Base-by-base conservation (phyloP, 75 land plant genomes). In the Picea glauca region DNA sequence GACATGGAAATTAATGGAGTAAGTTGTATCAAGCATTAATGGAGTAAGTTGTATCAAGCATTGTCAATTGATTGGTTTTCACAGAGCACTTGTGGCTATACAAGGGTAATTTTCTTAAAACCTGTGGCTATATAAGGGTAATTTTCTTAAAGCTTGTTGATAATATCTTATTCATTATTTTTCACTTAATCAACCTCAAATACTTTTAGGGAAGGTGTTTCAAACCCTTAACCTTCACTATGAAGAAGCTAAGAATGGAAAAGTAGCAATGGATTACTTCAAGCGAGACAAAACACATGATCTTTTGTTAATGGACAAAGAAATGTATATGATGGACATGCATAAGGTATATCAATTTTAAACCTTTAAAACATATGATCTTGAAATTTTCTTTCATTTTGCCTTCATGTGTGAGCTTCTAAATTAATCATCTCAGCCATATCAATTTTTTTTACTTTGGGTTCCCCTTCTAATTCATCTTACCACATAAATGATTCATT, bases 261-360 rank as follows among this genome's bases (percentile, higher is more conserved):
- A 87, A 58, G 62, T 82, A 60, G 91, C 91, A 13, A 90, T 89
- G 12, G 90, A 89, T 32, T 74, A 81, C 21, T 73, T 81, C 77
- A 81, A 75, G 73, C 76, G 87, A 63, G 91, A 90, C 1, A 82
- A 61, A 58, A 72, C 61, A 8, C 87, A 84, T 74, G 91, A 89
- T 57, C 85, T 89, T 18, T 77, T 89, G 9, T 81, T 89, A 9
- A 89, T 89, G 90, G 91, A 89, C 60, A 89, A 89, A 75, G 91
- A 89, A 65, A 89, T 89, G 91, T 90, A 90, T 3, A 84, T 89
- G 21, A 89, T 89, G 91, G 91, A 89, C 66, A 90, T 90, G 20
- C 91, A 89, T 75, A 90, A 89, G 87, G 89, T 87, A 60, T n/a
- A 38, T 2, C n/a, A 18, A 0, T 31, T 78, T 13, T 5, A 23